Evolutionary conservation across 2,329 filamentous ascomycete genomes (phyloP).

Genomic region (Verticillium nonalfalfae): DNA sequence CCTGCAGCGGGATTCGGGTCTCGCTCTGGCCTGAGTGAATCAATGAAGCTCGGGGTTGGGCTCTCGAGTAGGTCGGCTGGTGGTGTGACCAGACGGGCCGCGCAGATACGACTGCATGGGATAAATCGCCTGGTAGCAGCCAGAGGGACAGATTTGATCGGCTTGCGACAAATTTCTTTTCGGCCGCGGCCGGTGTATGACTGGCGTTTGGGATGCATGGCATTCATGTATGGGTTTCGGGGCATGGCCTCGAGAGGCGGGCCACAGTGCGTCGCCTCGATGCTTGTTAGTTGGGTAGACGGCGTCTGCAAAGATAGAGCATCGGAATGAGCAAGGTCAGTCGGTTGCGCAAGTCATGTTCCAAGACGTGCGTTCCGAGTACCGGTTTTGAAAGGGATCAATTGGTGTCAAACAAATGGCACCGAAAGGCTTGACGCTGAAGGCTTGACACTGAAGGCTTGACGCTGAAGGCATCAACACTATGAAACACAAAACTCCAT

Average conservation of each 20-base stretch:
- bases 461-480: too few relatives aligned
- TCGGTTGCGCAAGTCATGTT: not conserved
- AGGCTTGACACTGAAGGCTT: too few relatives aligned
- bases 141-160: too few relatives aligned
- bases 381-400: too few relatives aligned
- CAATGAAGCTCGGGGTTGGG: not conserved
- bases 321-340: not conserved
- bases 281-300: not conserved
- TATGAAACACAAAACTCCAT: not conserved
- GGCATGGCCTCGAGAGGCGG: not conserved
- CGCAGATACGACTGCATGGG: not conserved
- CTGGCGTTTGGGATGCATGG: not conserved
- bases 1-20: constrained; percentile 41
- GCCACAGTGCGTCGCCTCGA: not conserved
- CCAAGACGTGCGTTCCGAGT: too few relatives aligned
- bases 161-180: not conserved
- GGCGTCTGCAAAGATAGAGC: not conserved
- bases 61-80: too few relatives aligned
- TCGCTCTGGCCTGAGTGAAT: constrained; percentile 27
- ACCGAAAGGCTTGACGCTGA: too few relatives aligned
- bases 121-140: too few relatives aligned
- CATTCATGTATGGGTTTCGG: not conserved
- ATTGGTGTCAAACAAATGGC: too few relatives aligned
- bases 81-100: not conserved
- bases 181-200: not conserved